Conservation (phyloP, 176 grass and related monocot species). For the Leersia perrieri region DNA sequence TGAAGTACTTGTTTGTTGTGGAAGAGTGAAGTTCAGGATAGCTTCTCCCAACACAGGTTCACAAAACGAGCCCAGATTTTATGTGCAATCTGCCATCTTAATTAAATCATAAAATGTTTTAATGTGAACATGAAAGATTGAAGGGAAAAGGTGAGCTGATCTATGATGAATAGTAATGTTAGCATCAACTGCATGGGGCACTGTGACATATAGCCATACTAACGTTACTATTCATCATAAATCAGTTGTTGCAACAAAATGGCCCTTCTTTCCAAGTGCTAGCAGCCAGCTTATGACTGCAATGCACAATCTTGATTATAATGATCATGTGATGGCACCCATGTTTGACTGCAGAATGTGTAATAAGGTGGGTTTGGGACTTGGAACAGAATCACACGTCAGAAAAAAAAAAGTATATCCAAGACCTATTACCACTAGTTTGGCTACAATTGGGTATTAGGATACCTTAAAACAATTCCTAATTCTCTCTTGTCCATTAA, state of each 20-base stretch:
- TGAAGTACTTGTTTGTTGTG: background rate
- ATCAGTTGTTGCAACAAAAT: too few species aligned
- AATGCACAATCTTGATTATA: constrained; percentile 1
- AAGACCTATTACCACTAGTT: background rate
- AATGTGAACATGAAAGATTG: background rate
- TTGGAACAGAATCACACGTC: background rate
- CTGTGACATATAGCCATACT: background rate
- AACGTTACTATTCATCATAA: too few species aligned
- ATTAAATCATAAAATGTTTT: background rate
- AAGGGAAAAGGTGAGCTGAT: background rate
- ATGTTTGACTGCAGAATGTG: background rate
- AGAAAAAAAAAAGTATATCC: background rate
- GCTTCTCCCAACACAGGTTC: background rate
- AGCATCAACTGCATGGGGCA: background rate
- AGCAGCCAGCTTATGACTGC: background rate
- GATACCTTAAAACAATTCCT: background rate
- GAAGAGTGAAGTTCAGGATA: background rate
- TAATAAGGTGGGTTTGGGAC: background rate
- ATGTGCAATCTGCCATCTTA: background rate
- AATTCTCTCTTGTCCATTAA: background rate
- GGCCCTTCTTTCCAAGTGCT: background rate
- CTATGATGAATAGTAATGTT: background rate
- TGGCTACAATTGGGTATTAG: background rate
- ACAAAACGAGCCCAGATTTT: background rate
- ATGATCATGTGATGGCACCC: background rate